Percentiles rank a stretch among this genome's conserved stretches.
Conservation (phyloP, 768 basidiomycete genomes). For the Mycena rosella region DNA sequence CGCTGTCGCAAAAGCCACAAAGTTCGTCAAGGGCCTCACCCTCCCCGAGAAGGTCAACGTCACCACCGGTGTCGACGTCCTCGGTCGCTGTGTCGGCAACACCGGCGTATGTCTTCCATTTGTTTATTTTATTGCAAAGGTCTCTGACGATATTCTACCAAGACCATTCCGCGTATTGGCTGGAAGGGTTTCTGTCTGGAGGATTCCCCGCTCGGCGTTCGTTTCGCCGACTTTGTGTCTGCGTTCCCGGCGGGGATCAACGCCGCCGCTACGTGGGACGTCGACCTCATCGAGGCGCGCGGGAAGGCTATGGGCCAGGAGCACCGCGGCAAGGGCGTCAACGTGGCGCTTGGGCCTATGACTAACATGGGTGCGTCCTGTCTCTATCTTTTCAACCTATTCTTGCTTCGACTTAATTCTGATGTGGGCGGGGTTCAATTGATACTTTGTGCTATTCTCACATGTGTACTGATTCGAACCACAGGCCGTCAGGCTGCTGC, state of each 20-base stretch:
- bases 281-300: conserved; percentile 45
- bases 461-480: not conserved
- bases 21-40: conserved; percentile 35
- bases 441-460: no score
- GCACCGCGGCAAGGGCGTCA: conserved; percentile 68
- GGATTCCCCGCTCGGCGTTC: conserved; percentile 71
- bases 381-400: not conserved
- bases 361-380: conserved; percentile 33
- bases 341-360: conserved; percentile 42
- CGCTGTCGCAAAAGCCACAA: conserved; percentile 15
- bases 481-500: conserved; percentile 28
- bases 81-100: conserved; percentile 40
- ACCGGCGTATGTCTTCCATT: conserved; percentile 29
- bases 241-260: conserved; percentile 74
- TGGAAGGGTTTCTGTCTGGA: conserved; percentile 43
- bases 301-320: conserved; percentile 73
- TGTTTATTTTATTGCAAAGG: no score
- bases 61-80: conserved; percentile 42
- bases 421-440: no score
- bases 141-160: no score
- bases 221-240: conserved; percentile 65
- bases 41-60: conserved; percentile 46
- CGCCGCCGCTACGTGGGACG: conserved; percentile 67
- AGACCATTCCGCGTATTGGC: conserved; percentile 43
- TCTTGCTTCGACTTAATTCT: no score